Evolutionary conservation across 192 early-diverging fungal species (phyloP), one percentile per base, ranked within the genome.

Genomic region (Mortierella hygrophila): DNA sequence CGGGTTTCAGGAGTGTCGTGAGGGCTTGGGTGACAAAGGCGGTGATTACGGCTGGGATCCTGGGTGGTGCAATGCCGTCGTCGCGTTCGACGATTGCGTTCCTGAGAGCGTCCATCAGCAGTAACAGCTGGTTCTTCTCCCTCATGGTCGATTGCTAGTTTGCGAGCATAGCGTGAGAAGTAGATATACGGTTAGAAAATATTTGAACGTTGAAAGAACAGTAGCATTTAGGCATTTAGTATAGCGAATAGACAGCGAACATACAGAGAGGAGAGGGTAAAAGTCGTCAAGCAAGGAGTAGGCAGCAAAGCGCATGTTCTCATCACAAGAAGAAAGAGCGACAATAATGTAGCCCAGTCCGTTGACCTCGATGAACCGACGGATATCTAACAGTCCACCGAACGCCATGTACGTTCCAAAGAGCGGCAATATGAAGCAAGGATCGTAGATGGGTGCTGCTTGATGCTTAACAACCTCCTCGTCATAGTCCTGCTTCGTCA

Each of bases 361-460:
- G 82, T 96, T 95, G 35, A 79, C 83, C 82, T 97, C 95, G 41
- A 96, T 88, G 49, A 96, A 86, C 5, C 85, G 88, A 38, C 93
- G 90, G 52, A 90, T 79, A 65, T 96, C 95, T 6, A 96, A 29
- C 40, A 80, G 70, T 4, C 88, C 86, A 26, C 91, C 91, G 37
- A 87, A 87, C 23, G 80, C 75, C 68, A 95, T 82, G 57, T 90
- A 77, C 18, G 83, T 90, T 2, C 92, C 92, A 80, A 95, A 91
- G 18, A 96, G 88, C 29, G 96, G 95, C 37, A 97, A 82, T 79
- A 96, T 90, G 83, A 95, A 97, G 10, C 88, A 79, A 35, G 92
- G 90, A 82, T 96, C 95, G 75, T 96, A 97, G 20, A 88, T 75
- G 6, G 92, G 88, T 41, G 81, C 68, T 26, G 76, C 60, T 20